Evolutionary conservation across 2,329 filamentous ascomycete species (phyloP).

Genomic region (Fusarium vanettenii): DNA sequence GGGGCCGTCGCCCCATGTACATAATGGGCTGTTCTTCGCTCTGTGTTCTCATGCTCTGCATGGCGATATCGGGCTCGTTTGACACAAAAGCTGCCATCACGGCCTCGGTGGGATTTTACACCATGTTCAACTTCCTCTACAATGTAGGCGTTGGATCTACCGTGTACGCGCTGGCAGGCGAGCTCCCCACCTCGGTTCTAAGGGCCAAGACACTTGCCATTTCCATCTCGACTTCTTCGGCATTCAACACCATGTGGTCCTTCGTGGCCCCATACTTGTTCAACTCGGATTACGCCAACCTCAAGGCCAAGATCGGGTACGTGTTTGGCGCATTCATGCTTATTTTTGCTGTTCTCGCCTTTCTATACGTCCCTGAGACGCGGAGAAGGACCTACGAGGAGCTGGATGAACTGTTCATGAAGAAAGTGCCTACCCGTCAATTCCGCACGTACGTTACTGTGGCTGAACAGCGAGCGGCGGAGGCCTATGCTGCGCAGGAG

Average conservation of each 20-base stretch:
- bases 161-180: slow-evolving; percentile 56
- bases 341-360: slow-evolving; percentile 52
- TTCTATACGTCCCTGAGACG: slow-evolving; percentile 62
- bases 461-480: slow-evolving; percentile 38
- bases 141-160: slow-evolving; percentile 56
- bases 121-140: slow-evolving; percentile 55
- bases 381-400: slow-evolving; percentile 43
- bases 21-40: slow-evolving; percentile 40
- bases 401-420: slow-evolving; percentile 45
- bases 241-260: slow-evolving; percentile 55
- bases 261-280: slow-evolving; percentile 61
- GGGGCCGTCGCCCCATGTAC: slow-evolving; percentile 46
- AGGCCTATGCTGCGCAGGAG: slow-evolving; percentile 33
- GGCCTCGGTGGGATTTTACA: slow-evolving; percentile 49
- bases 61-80: slow-evolving; percentile 44
- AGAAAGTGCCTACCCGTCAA: slow-evolving; percentile 35
- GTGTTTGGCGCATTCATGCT: slow-evolving; percentile 53
- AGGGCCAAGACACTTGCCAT: slow-evolving; percentile 58
- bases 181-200: slow-evolving; percentile 57
- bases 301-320: slow-evolving; percentile 56
- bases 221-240: slow-evolving; percentile 55
- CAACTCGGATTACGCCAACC: slow-evolving; percentile 48
- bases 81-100: slow-evolving; percentile 38
- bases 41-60: slow-evolving; percentile 39
- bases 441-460: slow-evolving; percentile 40